Conservation (phyloP, 1,284 basidiomycete genomes). For the Rhodotorula sp. region DNA sequence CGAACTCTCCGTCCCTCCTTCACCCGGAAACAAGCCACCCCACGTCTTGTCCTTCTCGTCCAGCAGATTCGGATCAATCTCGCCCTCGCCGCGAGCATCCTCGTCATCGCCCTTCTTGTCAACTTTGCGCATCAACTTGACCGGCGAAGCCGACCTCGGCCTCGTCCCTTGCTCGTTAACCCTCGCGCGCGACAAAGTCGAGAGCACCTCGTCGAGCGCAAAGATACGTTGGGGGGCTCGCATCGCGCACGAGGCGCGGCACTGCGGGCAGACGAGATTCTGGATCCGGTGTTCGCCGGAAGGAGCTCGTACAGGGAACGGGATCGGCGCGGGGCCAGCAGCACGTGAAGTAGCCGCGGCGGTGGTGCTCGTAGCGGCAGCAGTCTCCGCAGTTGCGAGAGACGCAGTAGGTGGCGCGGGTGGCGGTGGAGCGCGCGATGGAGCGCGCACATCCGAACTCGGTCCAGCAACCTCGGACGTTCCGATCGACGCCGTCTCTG, state of each 20-base stretch:
- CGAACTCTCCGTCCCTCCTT: constrained; percentile 14
- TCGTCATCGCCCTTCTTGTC: neutral
- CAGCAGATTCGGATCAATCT: neutral
- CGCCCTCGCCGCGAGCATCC: neutral
- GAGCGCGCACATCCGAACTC: neutral
- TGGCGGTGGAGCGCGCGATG: neutral
- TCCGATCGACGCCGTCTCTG: neutral
- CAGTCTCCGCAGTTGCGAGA: too few species aligned
- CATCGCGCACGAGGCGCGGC: constrained; percentile 22
- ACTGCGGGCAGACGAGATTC: constrained; percentile 39
- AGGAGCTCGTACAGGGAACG: constrained; percentile 1
- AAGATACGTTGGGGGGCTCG: constrained; percentile 28
- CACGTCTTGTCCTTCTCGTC: constrained; percentile 25
- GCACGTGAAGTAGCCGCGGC: neutral
- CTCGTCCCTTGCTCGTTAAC: constrained; percentile 3
- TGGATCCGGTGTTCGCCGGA: constrained; percentile 21
- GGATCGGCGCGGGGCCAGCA: neutral
- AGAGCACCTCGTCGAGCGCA: constrained; percentile 28
- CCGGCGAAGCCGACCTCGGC: neutral
- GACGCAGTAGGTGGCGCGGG: neutral
- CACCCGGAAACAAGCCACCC: constrained; percentile 22
- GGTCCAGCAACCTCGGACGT: neutral
- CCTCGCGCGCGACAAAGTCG: neutral
- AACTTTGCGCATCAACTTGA: neutral
- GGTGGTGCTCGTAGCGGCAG: neutral